Base-by-base conservation (phyloP, 305 asterid genomes). In the Solanum chacoense region DNA sequence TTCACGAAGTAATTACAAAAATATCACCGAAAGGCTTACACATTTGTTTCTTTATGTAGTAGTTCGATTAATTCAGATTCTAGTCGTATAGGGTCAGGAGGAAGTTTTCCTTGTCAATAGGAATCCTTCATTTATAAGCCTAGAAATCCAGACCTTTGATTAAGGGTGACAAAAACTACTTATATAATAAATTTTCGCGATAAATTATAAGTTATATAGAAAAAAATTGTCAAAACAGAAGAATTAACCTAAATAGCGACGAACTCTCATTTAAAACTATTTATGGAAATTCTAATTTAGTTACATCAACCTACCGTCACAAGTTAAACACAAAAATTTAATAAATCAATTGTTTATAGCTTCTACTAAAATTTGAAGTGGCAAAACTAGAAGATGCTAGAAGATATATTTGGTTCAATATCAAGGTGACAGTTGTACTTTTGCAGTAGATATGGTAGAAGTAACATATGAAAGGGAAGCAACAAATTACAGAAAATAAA, bases 391-490 rank as follows among this genome's bases (percentile, higher is more conserved):
- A 69, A 75, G 35, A 8, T 2, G 14, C 76, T 79, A 29, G 77
- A 36, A 78, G 77, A 88, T 42, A 18, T 55, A 55, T 38, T 14
- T 63, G 63, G 35, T 38, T 78, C 69, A 72, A 78, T 75, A 78
- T 77, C 69, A 79, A 38, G 87, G 81, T 63, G 89, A 77, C 93
- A 89, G 91, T 77, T 90, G 92, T 89, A 59, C 22, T 42, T 76
- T 88, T 87, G 92, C 91, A 89, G 89, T 59, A 88, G 89, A 89
- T 55, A 67, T 77, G 74, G 73, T 50, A 34, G 72, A 84, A 85
- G 90, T 29, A 42, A 89, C 85, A 76, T 84, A 76, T 76, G 90
- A 87, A 88, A 85, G 79, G 90, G 89, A 63, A 42, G 89, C 13
- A 86, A 88, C 87, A 20, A 20, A 59, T 38, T 38, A 38, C 73